phyloP scores from a whole-genome alignment of 331 rosid genomes.

The Malus hybrid region DNA sequence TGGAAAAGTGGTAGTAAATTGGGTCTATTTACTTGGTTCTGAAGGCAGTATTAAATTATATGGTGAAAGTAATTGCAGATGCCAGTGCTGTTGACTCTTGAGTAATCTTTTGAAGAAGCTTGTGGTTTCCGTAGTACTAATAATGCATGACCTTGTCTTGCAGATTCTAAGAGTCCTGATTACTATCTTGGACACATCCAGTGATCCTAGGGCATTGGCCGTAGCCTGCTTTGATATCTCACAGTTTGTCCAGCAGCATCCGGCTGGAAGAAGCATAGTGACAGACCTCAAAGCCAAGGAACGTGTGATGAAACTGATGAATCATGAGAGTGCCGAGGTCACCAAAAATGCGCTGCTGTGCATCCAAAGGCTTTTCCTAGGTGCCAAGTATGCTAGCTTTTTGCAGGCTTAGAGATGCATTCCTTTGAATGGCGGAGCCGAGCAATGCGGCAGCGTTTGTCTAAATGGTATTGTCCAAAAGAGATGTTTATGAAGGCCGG shows the following conservation, averaged over 20 bases:
- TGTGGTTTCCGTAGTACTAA: neutral
- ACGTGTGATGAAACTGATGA: conserved; percentile 91
- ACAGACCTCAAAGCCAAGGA: conserved; percentile 93
- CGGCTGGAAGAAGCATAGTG: conserved; percentile 84
- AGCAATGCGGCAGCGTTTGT: neutral
- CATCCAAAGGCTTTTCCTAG: conserved; percentile 93
- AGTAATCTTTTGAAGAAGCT: conserved; percentile 1
- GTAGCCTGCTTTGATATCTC: conserved; percentile 93
- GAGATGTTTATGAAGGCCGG: too few relatives aligned
- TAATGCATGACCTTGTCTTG: conserved; percentile 17
- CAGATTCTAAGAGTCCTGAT: conserved; percentile 89
- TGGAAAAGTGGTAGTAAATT: neutral
- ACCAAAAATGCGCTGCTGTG: conserved; percentile 93
- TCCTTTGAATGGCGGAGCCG: neutral
- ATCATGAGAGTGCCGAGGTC: conserved; percentile 87
- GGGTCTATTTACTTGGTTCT: neutral
- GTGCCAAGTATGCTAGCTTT: conserved; percentile 94
- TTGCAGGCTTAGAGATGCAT: conserved; percentile 54
- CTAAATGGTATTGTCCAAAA: neutral
- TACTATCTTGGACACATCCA: conserved; percentile 77
- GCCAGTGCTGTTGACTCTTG: neutral
- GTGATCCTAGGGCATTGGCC: conserved; percentile 78
- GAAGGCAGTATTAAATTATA: neutral
- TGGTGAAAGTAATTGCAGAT: neutral
- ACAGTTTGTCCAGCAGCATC: conserved; percentile 78